Percentiles rank a stretch among this genome's conserved stretches.
These are phyloP conservation scores for Vanilla planifolia DNA, from an alignment of 106 monocot genomes.

Conservation along the genomic window DNA sequence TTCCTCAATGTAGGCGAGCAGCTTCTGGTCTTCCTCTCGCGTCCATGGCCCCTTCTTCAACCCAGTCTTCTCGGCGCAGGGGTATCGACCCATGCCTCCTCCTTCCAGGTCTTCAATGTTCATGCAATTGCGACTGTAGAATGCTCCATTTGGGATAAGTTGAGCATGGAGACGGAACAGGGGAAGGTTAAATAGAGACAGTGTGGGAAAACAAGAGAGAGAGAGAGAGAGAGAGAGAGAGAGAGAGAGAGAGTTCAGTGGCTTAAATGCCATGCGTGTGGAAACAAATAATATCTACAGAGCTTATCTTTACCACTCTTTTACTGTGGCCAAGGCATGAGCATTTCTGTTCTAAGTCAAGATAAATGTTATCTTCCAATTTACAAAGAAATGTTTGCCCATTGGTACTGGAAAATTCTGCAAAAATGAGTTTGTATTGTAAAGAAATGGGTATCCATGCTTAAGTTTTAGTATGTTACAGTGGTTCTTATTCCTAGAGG, in stretches of 20 bases:
- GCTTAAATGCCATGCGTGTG: background rate
- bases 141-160: background rate
- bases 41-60: conserved; percentile 25
- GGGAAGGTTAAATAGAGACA: conserved; percentile 6
- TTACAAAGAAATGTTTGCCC: too few species aligned
- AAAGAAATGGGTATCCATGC: too few species aligned
- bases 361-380: too few species aligned
- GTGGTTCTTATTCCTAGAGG: too few species aligned
- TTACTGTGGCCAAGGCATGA: too few species aligned
- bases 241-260: background rate
- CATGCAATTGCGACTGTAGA: background rate
- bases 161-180: background rate
- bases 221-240: background rate
- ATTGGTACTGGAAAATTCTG: too few species aligned
- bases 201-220: too few species aligned
- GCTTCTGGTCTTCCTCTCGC: conserved; percentile 23
- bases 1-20: conserved; percentile 20
- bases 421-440: too few species aligned
- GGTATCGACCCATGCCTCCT: conserved; percentile 12
- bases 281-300: background rate
- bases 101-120: background rate
- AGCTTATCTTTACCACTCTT: too few species aligned
- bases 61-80: conserved; percentile 20
- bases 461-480: too few species aligned
- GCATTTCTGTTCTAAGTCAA: too few species aligned